Conservation (phyloP, 1,284 basidiomycete species). For the Cryptococcus jaspeensis region DNA sequence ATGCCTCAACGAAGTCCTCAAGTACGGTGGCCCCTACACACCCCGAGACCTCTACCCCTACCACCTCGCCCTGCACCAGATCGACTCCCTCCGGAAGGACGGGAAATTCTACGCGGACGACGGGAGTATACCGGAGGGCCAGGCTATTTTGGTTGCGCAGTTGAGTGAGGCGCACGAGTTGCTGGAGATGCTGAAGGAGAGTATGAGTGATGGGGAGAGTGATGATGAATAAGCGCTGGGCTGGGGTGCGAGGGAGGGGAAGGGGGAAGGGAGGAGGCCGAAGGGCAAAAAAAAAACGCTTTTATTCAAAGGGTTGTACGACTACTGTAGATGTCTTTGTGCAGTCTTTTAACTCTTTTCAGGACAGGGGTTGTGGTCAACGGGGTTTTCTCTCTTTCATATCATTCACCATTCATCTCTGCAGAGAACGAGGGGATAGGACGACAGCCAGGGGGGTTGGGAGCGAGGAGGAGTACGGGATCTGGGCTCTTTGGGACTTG, state of each 20-base stretch:
- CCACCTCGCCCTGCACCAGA: slow-evolving; percentile 92
- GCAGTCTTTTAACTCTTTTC: too few relatives aligned
- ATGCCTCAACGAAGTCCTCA: slow-evolving; percentile 93
- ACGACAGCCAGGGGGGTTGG: too few relatives aligned
- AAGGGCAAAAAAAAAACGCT: too few relatives aligned
- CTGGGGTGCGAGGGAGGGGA: neutral
- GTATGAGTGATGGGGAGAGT: slow-evolving; percentile 47
- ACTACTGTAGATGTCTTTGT: too few relatives aligned
- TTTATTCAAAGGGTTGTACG: too few relatives aligned
- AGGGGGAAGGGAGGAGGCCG: neutral
- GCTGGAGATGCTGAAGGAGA: slow-evolving; percentile 69
- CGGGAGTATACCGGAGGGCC: slow-evolving; percentile 80
- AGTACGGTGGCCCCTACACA: slow-evolving; percentile 93
- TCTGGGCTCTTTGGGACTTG: too few relatives aligned
- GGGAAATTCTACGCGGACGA: slow-evolving; percentile 82
- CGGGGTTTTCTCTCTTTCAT: neutral
- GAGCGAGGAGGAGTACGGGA: too few relatives aligned
- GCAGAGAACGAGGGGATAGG: too few relatives aligned
- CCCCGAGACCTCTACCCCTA: slow-evolving; percentile 97
- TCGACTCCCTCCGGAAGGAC: slow-evolving; percentile 87
- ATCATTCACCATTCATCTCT: neutral
- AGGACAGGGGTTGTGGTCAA: too few relatives aligned
- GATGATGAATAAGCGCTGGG: slow-evolving; percentile 18
- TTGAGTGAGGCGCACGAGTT: slow-evolving; percentile 95
- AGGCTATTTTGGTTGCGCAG: slow-evolving; percentile 94